Conservation (phyloP, 805 yeast species). For the Starmera amethionina region DNA sequence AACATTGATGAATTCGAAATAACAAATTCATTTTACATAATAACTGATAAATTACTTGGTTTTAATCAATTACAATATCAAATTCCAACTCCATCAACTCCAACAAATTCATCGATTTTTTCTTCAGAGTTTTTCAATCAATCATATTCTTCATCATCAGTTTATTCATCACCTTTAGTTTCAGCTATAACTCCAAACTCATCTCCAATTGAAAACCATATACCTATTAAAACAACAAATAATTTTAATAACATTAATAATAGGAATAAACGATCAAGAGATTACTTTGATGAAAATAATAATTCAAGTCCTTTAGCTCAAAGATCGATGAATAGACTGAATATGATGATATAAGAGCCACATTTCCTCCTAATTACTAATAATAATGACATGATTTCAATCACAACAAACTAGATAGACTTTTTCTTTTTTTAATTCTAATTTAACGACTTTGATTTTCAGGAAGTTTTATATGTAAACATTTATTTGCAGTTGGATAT, state of each 20-base stretch:
- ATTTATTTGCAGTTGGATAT: too few relatives aligned
- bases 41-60: slow-evolving; percentile 7
- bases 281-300: slow-evolving; percentile 3
- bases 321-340: slow-evolving; percentile 11
- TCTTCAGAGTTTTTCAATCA: slow-evolving; percentile 3
- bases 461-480: too few relatives aligned
- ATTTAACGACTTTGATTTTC: too few relatives aligned
- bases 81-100: slow-evolving; percentile 24
- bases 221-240: slow-evolving; percentile 1
- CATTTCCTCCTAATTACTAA: too few relatives aligned
- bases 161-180: slow-evolving; percentile 8
- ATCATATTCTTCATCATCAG: slow-evolving; percentile 1
- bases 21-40: slow-evolving; percentile 1
- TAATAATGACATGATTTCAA: not conserved
- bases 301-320: slow-evolving; percentile 11
- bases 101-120: slow-evolving; percentile 17
- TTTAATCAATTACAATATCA: slow-evolving; percentile 10
- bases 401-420: not conserved
- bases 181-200: slow-evolving; percentile 7
- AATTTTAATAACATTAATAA: slow-evolving; percentile 1
- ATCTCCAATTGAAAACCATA: slow-evolving; percentile 9
- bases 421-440: not conserved
- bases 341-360: slow-evolving; percentile 2
- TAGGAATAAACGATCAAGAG: slow-evolving; percentile 1
- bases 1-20: slow-evolving; percentile 6